These are phyloP conservation scores for Exsudoporus floridanus DNA, from an alignment of 1,284 basidiomycete species.

Conservation along the genomic window DNA sequence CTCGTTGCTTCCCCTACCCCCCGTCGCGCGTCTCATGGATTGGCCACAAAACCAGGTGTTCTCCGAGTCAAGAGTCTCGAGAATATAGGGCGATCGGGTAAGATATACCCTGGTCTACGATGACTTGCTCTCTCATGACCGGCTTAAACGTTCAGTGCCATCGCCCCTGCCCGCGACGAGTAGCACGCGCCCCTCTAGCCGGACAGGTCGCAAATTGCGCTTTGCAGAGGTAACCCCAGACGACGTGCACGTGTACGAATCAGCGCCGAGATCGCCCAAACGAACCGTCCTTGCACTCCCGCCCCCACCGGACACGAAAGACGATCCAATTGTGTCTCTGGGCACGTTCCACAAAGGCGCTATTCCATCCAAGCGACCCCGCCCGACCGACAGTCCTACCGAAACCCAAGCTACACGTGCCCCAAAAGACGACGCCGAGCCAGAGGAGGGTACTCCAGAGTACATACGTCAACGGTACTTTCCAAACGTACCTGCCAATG, in stretches of 20 bases:
- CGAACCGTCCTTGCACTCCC: slow-evolving; percentile 46
- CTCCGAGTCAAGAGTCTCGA: slow-evolving; percentile 36
- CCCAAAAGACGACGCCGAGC: slow-evolving; percentile 28
- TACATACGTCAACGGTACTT: slow-evolving; percentile 85
- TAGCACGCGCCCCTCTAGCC: slow-evolving; percentile 43
- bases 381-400: slow-evolving; percentile 1
- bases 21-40: slow-evolving; percentile 5
- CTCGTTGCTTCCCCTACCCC: slow-evolving; percentile 17
- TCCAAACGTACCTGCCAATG: slow-evolving; percentile 64
- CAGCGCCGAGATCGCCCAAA: slow-evolving; percentile 70
- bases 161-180: slow-evolving; percentile 21
- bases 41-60: slow-evolving; percentile 28
- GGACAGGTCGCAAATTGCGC: slow-evolving; percentile 46
- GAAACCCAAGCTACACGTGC: not conserved
- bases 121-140: slow-evolving; percentile 5
- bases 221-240: slow-evolving; percentile 52
- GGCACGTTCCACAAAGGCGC: slow-evolving; percentile 44
- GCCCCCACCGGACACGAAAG: slow-evolving; percentile 50
- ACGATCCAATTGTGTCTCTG: slow-evolving; percentile 50
- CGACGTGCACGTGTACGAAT: slow-evolving; percentile 75
- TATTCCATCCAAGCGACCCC: slow-evolving; percentile 11
- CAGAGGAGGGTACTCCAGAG: slow-evolving; percentile 76
- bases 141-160: slow-evolving; percentile 18
- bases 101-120: not conserved
- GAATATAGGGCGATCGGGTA: slow-evolving; percentile 24